Evolutionary conservation across 2,329 filamentous ascomycete species (phyloP).

Genomic region (Rhinocladiella mackenziei): DNA sequence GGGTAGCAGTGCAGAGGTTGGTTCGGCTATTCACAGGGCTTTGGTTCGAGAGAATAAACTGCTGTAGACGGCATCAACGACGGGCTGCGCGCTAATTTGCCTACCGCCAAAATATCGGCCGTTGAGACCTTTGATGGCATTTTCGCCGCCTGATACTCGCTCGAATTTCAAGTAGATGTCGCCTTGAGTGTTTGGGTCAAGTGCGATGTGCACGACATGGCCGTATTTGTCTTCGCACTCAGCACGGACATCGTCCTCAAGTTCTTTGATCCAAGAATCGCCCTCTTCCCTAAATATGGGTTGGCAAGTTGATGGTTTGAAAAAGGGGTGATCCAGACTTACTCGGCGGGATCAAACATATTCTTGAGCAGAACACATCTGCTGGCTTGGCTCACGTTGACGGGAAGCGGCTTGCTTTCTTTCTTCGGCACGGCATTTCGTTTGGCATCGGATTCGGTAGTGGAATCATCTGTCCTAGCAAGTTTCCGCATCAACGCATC

Average conservation of each 20-base stretch:
- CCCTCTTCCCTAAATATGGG: constrained; percentile 65
- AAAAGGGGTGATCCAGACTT: constrained; percentile 44
- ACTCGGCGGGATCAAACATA: constrained; percentile 91
- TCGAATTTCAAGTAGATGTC: constrained; percentile 99
- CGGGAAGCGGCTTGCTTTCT: constrained; percentile 70
- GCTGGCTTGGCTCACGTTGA: constrained; percentile 87
- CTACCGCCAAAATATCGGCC: constrained; percentile 91
- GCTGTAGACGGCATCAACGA: constrained; percentile 98
- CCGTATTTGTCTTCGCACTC: constrained; percentile 97
- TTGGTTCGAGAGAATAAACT: constrained; percentile 83
- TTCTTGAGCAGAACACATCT: constrained; percentile 92
- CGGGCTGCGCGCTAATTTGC: constrained; percentile 89
- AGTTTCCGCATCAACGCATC: constrained; percentile 98
- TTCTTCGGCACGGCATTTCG: constrained; percentile 72
- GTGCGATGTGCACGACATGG: constrained; percentile 91
- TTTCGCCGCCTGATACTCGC: constrained; percentile 88
- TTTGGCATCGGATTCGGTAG: constrained; percentile 61
- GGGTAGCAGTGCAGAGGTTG: too few species aligned
- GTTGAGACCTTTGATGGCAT: constrained; percentile 96
- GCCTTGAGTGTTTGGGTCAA: constrained; percentile 89
- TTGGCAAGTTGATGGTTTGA: constrained; percentile 34
- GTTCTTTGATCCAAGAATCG: constrained; percentile 83
- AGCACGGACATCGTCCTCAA: constrained; percentile 86
- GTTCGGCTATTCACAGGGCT: constrained; percentile 19
- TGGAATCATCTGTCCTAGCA: constrained; percentile 84